Evolutionary conservation across 2,329 filamentous ascomycete genomes (phyloP).

Genomic region (Capronia epimyces): DNA sequence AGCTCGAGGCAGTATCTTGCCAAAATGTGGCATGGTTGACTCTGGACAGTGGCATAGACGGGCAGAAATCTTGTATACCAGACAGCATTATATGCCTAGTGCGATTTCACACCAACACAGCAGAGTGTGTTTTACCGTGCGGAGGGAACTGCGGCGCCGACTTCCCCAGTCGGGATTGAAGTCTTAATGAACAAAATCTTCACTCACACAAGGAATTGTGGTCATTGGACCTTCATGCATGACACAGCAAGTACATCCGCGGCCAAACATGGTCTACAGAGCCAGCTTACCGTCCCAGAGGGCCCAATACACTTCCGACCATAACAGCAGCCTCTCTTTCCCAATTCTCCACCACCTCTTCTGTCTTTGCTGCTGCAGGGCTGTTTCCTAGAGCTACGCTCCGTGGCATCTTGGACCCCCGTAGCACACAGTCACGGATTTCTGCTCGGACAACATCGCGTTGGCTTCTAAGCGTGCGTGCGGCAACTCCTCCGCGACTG

Average conservation of each 20-base stretch:
- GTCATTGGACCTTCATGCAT: background rate
- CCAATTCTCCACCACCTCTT: constrained; percentile 57
- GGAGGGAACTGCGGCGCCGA: background rate
- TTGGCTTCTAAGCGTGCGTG: constrained; percentile 72
- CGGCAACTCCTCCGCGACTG: constrained; percentile 73
- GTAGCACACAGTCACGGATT: constrained; percentile 75
- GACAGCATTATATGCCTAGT: background rate
- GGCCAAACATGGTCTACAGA: background rate
- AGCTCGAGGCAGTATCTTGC: background rate
- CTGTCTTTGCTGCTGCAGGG: constrained; percentile 41
- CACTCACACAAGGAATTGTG: background rate
- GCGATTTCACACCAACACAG: background rate
- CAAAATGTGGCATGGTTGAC: background rate
- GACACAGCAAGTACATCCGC: background rate
- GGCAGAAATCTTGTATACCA: background rate
- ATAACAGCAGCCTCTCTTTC: constrained; percentile 92
- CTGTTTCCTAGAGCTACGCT: constrained; percentile 40
- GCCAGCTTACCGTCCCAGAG: constrained; percentile 34
- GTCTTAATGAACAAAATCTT: constrained; percentile 10
- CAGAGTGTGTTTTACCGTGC: background rate
- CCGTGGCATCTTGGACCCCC: constrained; percentile 65
- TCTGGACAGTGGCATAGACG: background rate
- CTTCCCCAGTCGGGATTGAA: background rate
- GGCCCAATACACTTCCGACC: constrained; percentile 74
- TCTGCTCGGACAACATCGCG: constrained; percentile 68